These are phyloP conservation scores for Hanseniaspora gamundiae DNA, from an alignment of 1,139 yeast species.

Conservation along the genomic window DNA sequence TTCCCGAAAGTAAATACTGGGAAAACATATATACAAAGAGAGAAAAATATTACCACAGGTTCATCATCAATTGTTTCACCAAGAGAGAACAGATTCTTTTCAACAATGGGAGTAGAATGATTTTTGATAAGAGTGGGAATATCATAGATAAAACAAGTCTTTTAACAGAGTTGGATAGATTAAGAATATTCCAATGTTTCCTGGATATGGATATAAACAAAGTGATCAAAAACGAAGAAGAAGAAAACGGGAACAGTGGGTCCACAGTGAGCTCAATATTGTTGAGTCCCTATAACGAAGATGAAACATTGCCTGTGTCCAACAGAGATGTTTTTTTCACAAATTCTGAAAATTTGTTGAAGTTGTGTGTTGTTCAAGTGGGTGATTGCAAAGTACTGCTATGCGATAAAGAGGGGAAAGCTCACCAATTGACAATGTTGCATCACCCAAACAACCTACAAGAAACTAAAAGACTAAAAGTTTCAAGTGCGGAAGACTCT, in stretches of 20 bases:
- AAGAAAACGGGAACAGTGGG: constrained; percentile 38
- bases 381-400: constrained; percentile 89
- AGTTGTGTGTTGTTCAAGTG: constrained; percentile 75
- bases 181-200: constrained; percentile 52
- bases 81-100: constrained; percentile 28
- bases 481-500: not conserved
- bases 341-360: constrained; percentile 55
- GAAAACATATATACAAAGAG: constrained; percentile 52
- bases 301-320: constrained; percentile 13
- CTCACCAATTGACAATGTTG: constrained; percentile 62
- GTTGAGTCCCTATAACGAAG: constrained; percentile 27
- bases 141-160: constrained; percentile 24
- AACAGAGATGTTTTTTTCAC: constrained; percentile 38
- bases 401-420: constrained; percentile 64
- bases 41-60: constrained; percentile 32
- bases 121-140: constrained; percentile 26
- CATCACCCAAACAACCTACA: constrained; percentile 84
- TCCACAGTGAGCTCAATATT: constrained; percentile 76
- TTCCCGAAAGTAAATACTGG: constrained; percentile 78
- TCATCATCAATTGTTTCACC: constrained; percentile 29
- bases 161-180: constrained; percentile 21
- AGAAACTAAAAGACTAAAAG: constrained; percentile 61
- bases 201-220: constrained; percentile 46
- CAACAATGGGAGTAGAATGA: constrained; percentile 36
- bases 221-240: constrained; percentile 19